Conservation (phyloP, 306 rosid genomes). For the Malus domestica region ASM211411v1 NC_041794.1:31930001-31930500, state of each 20-base stretch:
- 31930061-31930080: conserved; percentile 15
- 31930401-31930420: conserved; percentile 32
- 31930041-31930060: conserved; percentile 23
- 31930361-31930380: conserved; percentile 19
- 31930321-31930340: conserved; percentile 16
- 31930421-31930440: conserved; percentile 38
- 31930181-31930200: conserved; percentile 29
- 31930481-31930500: conserved; percentile 54
- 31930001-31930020: conserved; percentile 26
- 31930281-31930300: not conserved
- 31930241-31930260: conserved; percentile 5
- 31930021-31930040: conserved; percentile 18
- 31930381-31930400: conserved; percentile 23
- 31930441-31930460: conserved; percentile 33
- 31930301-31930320: conserved; percentile 21
- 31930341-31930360: conserved; percentile 19
- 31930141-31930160: conserved; percentile 13
- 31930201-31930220: conserved; percentile 22
- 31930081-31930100: conserved; percentile 20
- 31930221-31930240: conserved; percentile 18
- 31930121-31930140: conserved; percentile 30
- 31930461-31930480: conserved; percentile 36
- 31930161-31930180: conserved; percentile 13
- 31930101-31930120: conserved; percentile 26
- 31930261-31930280: not conserved